Percentiles rank a stretch among this genome's conserved stretches.
These are phyloP conservation scores for Quercus gilva DNA, from an alignment of 306 rosid genomes.

Conservation along the genomic window DNA sequence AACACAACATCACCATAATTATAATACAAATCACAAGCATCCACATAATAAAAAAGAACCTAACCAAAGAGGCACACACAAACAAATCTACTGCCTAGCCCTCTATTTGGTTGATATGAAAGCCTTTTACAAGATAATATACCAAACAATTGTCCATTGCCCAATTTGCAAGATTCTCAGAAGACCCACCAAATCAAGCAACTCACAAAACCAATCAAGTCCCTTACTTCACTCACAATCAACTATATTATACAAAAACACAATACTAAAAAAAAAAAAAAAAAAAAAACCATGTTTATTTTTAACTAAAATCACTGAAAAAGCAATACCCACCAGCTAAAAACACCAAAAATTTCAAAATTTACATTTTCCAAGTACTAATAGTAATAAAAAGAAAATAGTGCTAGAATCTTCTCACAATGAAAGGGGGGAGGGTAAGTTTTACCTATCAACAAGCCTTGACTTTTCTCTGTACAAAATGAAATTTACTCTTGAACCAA, in stretches of 20 bases:
- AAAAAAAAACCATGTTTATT: background rate
- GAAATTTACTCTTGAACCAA: too few species aligned
- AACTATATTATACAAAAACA: background rate
- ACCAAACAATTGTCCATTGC: background rate
- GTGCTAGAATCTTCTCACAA: too few species aligned
- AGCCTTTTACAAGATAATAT: background rate
- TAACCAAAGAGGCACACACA: background rate
- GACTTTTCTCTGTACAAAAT: too few species aligned
- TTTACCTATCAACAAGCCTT: too few species aligned
- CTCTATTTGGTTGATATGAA: background rate
- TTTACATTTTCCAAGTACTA: conserved; percentile 10
- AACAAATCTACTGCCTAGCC: background rate
- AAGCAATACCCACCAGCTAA: conserved; percentile 7
- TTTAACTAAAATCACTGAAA: background rate
- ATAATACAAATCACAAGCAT: too few species aligned
- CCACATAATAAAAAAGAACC: too few species aligned
- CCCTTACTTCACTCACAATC: conserved; percentile 24
- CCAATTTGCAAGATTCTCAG: conserved; percentile 7
- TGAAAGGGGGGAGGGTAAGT: too few species aligned
- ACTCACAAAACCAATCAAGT: conserved; percentile 4
- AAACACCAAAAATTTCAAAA: conserved; percentile 10
- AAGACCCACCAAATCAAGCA: conserved; percentile 25
- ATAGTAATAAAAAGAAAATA: too few species aligned
- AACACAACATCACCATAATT: too few species aligned
- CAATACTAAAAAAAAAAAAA: background rate